Percentiles rank a stretch among this genome's conserved stretches.
These are phyloP conservation scores for Ophiostoma pallidulum DNA, from an alignment of 2,329 filamentous ascomycete genomes.

Conservation along the genomic window DNA sequence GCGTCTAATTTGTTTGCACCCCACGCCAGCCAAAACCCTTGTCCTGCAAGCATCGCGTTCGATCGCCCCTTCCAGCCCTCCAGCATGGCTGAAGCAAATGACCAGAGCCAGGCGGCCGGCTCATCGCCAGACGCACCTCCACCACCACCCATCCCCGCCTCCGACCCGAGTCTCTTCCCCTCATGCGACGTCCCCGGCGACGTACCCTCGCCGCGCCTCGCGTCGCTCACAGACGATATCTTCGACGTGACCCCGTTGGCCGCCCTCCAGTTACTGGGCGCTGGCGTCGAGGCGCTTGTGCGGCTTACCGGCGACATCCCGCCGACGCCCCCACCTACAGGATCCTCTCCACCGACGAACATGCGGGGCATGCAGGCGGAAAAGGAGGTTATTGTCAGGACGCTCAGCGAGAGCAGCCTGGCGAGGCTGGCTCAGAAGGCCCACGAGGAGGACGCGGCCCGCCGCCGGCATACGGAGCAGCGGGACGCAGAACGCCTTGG, in stretches of 20 bases:
- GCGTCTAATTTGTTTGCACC: no score
- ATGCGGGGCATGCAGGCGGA: slow-evolving; percentile 55
- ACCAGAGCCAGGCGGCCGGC: not conserved
- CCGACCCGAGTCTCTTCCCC: slow-evolving; percentile 26
- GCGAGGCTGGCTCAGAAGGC: slow-evolving; percentile 35
- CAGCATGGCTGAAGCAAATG: slow-evolving; percentile 2
- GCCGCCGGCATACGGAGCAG: not conserved
- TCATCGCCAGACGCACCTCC: slow-evolving; percentile 22
- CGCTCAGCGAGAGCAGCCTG: slow-evolving; percentile 47
- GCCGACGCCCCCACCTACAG: slow-evolving; percentile 62
- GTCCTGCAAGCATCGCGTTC: no score
- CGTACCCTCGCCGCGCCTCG: slow-evolving; percentile 12
- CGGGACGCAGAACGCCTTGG: not conserved
- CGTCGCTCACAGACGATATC: slow-evolving; percentile 47
- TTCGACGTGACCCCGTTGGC: slow-evolving; percentile 62
- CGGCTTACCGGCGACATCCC: slow-evolving; percentile 68
- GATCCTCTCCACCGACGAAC: slow-evolving; percentile 49
- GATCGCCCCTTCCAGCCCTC: not conserved
- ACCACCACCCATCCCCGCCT: slow-evolving; percentile 33
- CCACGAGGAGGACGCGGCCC: slow-evolving; percentile 24
- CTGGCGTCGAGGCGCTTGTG: slow-evolving; percentile 61
- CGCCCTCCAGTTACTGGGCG: slow-evolving; percentile 71
- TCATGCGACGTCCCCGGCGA: slow-evolving; percentile 1
- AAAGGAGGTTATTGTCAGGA: slow-evolving; percentile 50
- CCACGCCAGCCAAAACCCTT: no score